phyloP scores from a whole-genome alignment of 139 green algal genomes.

The Tetraselmis striata region DNA sequence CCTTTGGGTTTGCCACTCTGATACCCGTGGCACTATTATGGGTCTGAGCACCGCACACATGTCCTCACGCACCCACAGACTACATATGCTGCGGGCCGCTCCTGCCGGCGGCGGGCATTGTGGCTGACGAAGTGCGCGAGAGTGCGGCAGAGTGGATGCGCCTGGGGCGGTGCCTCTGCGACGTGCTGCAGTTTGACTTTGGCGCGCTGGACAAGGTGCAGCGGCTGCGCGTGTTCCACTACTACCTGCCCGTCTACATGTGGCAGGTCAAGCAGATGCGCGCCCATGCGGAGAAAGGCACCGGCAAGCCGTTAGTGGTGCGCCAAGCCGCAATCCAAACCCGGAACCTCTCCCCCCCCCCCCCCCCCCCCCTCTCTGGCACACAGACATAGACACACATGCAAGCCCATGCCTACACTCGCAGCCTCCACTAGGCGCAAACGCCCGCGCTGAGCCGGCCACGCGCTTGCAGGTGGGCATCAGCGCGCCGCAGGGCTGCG shows the following conservation, averaged over 20 bases:
- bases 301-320: constrained; percentile 46
- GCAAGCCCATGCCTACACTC: too few species aligned
- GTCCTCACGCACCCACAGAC: too few species aligned
- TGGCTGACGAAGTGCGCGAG: constrained; percentile 20
- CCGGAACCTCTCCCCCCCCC: not conserved
- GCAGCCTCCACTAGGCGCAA: too few species aligned
- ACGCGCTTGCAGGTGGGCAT: constrained; percentile 79
- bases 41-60: too few species aligned
- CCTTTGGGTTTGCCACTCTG: too few species aligned
- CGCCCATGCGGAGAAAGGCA: constrained; percentile 34
- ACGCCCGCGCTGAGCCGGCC: too few species aligned
- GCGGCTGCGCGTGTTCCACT: constrained; percentile 71
- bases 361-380: too few species aligned
- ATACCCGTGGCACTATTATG: too few species aligned
- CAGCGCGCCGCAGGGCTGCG: constrained; percentile 85
- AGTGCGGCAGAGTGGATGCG: constrained; percentile 34
- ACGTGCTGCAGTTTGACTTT: constrained; percentile 35
- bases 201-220: constrained; percentile 23
- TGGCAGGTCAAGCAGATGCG: constrained; percentile 66
- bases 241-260: constrained; percentile 90
- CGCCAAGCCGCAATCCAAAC: too few species aligned
- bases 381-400: too few species aligned
- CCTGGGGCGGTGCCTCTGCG: constrained; percentile 31
- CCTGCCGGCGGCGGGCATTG: constrained; percentile 39
- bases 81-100: constrained; percentile 60